phyloP scores from a whole-genome alignment of 768 basidiomycete species.

The Pulveroboletus sp. region DNA sequence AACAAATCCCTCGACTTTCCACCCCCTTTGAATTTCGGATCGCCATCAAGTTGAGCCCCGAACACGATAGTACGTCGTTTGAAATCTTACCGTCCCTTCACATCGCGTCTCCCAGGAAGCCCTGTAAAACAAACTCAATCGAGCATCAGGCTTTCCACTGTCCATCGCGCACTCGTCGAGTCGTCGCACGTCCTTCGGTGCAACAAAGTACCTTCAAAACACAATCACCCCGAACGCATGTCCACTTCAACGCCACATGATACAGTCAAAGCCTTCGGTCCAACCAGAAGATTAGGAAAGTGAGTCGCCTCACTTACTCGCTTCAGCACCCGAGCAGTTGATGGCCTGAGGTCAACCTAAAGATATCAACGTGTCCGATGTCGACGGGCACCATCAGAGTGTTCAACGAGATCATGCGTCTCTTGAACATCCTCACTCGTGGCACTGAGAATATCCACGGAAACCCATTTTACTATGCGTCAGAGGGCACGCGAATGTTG shows the following conservation, averaged over 20 bases:
- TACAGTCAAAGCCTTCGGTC: slow-evolving; percentile 11
- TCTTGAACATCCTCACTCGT: background rate
- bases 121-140: slow-evolving; percentile 15
- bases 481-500: slow-evolving; percentile 4
- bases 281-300: slow-evolving; percentile 7
- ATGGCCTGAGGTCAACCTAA: slow-evolving; percentile 8
- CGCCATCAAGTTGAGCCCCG: background rate
- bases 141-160: slow-evolving; percentile 18
- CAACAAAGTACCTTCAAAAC: slow-evolving; percentile 17
- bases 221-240: slow-evolving; percentile 20
- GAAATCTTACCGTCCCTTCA: slow-evolving; percentile 16
- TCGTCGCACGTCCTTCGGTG: slow-evolving; percentile 12
- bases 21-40: slow-evolving; percentile 14
- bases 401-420: slow-evolving; percentile 16
- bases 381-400: slow-evolving; percentile 22
- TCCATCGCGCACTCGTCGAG: slow-evolving; percentile 20
- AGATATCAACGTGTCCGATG: slow-evolving; percentile 18
- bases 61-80: background rate
- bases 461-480: slow-evolving; percentile 5
- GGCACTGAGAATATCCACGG: slow-evolving; percentile 8
- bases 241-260: slow-evolving; percentile 12
- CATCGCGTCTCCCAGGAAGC: slow-evolving; percentile 18
- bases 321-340: slow-evolving; percentile 14
- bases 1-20: slow-evolving; percentile 15
- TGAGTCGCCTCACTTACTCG: slow-evolving; percentile 20